Evolutionary conservation across 176 grass and related monocot species (phyloP), one percentile per base, ranked within the genome.

Genomic region (Typha latifolia): DNA sequence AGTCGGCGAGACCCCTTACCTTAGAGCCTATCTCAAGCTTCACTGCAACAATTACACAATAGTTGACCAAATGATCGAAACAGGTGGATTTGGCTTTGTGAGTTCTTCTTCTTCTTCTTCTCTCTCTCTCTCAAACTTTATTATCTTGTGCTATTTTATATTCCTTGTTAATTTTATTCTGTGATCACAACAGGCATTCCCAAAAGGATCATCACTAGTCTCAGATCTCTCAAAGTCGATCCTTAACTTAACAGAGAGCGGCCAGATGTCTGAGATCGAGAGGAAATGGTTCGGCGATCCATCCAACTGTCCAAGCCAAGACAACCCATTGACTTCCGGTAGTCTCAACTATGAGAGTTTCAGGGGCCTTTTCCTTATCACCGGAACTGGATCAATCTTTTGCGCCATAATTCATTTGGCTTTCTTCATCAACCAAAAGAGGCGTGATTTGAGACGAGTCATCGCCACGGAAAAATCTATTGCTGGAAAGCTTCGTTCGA

Each of bases 1-100:
- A 48, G 31, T 89, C 12, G 86, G 84, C 23, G 86, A 89, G 70
- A 74, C 77, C n/a, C 81, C 81, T 0, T 89, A 89, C 37, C 73
- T 88, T 50, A 55, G 69, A 31, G 22, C 81, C 13, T 84, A 81
- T 51, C 59, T 88, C n/a, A 77, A 59, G n/a, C 47, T 66, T 4
- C 51, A 81, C n/a, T 84, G 77, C 23, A 32, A 49, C 14, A 74
- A 84, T 61, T 83, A 78, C 69, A 78, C 69, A 48, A 71, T 88
- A 51, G 22, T 80, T 4, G 61, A 24, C 12, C 73, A 63, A 49
- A 65, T 50, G 1, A 61, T 74, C 51, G 81, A 78, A 59, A 81
- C 73, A 1, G 65, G 77, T 48, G 81, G 81, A 65, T 84, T 88
- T 62, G 85, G 85, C 62, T 84, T 78, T 71, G 81, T 81, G 67